Evolutionary conservation across 257 asterid genomes (phyloP).

Genomic region (Handroanthus guayacan): DNA sequence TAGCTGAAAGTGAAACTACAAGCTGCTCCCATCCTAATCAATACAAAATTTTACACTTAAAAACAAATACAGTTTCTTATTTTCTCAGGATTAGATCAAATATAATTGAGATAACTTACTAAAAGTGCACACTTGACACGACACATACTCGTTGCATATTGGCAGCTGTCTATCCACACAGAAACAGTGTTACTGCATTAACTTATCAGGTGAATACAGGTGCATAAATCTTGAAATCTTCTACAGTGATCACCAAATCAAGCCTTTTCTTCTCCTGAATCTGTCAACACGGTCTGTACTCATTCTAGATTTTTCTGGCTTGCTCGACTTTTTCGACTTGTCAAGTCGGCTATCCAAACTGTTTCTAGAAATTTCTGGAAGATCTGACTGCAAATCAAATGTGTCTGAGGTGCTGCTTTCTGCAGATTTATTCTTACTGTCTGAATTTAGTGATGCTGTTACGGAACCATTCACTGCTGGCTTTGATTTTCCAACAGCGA

Average conservation of each 20-base stretch:
- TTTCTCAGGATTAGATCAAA: slow-evolving; percentile 42
- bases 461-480: slow-evolving; percentile 59
- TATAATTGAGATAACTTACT: slow-evolving; percentile 41
- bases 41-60: slow-evolving; percentile 52
- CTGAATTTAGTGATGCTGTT: slow-evolving; percentile 49
- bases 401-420: slow-evolving; percentile 58
- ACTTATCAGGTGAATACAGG: slow-evolving; percentile 38
- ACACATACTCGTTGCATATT: slow-evolving; percentile 18
- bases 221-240: slow-evolving; percentile 26
- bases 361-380: slow-evolving; percentile 86
- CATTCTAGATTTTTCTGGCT: slow-evolving; percentile 89
- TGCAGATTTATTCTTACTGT: slow-evolving; percentile 48
- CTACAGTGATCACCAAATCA: slow-evolving; percentile 70
- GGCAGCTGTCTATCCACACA: slow-evolving; percentile 23
- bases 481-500: slow-evolving; percentile 75
- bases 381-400: slow-evolving; percentile 59
- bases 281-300: slow-evolving; percentile 89
- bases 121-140: slow-evolving; percentile 40
- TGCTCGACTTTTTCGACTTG: slow-evolving; percentile 81
- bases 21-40: slow-evolving; percentile 42
- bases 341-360: slow-evolving; percentile 94
- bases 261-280: slow-evolving; percentile 80
- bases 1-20: slow-evolving; percentile 41
- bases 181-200: slow-evolving; percentile 35
- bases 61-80: slow-evolving; percentile 39